Evolutionary conservation across 371 early-diverging fungal species (phyloP).

Genomic region (Cokeromyces recurvatus): DNA sequence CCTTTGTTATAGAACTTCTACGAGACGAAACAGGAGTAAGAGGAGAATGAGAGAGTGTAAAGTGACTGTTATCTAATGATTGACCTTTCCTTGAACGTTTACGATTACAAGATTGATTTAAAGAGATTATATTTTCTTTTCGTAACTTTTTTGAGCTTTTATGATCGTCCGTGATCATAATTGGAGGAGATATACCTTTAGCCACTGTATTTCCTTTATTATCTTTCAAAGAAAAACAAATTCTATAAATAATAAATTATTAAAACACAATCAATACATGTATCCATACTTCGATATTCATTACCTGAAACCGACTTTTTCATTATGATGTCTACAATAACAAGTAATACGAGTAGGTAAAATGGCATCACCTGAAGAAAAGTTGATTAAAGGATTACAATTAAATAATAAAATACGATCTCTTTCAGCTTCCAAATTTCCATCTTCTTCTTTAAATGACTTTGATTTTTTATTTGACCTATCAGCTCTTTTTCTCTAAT

Average conservation of each 20-base stretch:
- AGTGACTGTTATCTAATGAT: too few species aligned
- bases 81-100: slow-evolving; percentile 36
- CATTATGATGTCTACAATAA: slow-evolving; percentile 92
- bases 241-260: slow-evolving; percentile 33
- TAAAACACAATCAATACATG: not conserved
- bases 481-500: too few species aligned
- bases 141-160: slow-evolving; percentile 55
- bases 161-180: slow-evolving; percentile 93
- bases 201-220: slow-evolving; percentile 56
- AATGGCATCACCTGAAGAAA: slow-evolving; percentile 77
- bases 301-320: slow-evolving; percentile 80
- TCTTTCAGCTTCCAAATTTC: slow-evolving; percentile 25
- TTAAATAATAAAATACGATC: slow-evolving; percentile 75
- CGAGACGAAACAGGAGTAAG: slow-evolving; percentile 13
- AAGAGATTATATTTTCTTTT: too few species aligned
- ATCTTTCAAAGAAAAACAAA: slow-evolving; percentile 57
- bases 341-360: slow-evolving; percentile 91
- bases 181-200: slow-evolving; percentile 74
- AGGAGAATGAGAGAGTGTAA: too few species aligned
- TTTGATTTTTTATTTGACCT: slow-evolving; percentile 29
- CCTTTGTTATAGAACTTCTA: too few species aligned
- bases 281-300: too few species aligned
- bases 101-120: too few species aligned
- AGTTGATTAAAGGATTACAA: slow-evolving; percentile 76
- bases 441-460: slow-evolving; percentile 3